Percentiles rank a stretch among this genome's conserved stretches.
phyloP scores from a whole-genome alignment of 1,139 yeast genomes.

The Kodamaea sp. region DNA sequence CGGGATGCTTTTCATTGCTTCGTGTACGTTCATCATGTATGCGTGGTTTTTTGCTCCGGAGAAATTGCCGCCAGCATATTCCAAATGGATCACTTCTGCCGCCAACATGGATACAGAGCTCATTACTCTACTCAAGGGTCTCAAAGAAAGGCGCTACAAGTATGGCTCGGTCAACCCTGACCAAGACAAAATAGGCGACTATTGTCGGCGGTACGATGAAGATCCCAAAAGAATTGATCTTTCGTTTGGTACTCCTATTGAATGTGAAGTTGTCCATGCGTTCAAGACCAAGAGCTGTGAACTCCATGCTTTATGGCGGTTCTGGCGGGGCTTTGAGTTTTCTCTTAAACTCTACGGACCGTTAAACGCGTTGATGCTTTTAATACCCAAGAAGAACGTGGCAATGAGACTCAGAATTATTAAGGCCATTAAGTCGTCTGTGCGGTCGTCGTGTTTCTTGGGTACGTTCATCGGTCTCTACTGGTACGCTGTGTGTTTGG shows the following conservation, averaged over 20 bases:
- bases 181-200: constrained; percentile 22
- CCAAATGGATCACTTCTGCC: constrained; percentile 44
- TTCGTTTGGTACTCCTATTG: constrained; percentile 24
- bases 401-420: constrained; percentile 20
- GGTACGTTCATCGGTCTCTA: constrained; percentile 34
- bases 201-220: constrained; percentile 29
- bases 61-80: constrained; percentile 37
- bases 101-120: constrained; percentile 41
- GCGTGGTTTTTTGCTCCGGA: constrained; percentile 37
- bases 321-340: constrained; percentile 35
- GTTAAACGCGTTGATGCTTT: constrained; percentile 31
- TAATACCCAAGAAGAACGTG: constrained; percentile 27
- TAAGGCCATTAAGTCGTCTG: constrained; percentile 25
- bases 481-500: constrained; percentile 43
- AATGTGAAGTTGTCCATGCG: constrained; percentile 36
- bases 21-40: constrained; percentile 36
- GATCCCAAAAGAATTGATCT: constrained; percentile 27
- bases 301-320: constrained; percentile 41
- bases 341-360: constrained; percentile 37
- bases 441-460: constrained; percentile 35
- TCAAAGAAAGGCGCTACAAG: constrained; percentile 23
- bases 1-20: constrained; percentile 28
- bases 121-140: constrained; percentile 22
- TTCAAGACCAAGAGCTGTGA: constrained; percentile 36
- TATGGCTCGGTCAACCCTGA: constrained; percentile 29